A percentile compares a stretch with the other conserved stretches of the same genome.
phyloP scores from a whole-genome alignment of 805 yeast genomes.

The Cyberlindnera subsufficiens region DNA sequence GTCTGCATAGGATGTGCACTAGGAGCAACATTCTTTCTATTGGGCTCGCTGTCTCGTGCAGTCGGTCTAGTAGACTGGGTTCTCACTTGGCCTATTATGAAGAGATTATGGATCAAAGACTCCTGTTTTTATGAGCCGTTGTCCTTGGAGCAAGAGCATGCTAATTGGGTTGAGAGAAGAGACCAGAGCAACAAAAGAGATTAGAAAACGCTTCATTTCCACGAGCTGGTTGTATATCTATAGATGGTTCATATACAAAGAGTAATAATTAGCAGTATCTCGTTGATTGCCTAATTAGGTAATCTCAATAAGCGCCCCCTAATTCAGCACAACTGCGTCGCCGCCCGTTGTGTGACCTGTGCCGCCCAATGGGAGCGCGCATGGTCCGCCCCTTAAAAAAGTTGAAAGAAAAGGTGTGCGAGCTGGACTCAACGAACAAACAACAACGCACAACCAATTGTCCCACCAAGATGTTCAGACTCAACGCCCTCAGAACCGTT shows the following conservation, averaged over 20 bases:
- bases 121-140: slow-evolving; percentile 44
- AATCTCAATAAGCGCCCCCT: too few relatives aligned
- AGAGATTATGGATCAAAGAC: slow-evolving; percentile 52
- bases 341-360: neutral
- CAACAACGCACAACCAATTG: neutral
- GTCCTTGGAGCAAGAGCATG: slow-evolving; percentile 42
- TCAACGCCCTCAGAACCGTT: slow-evolving; percentile 20
- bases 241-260: too few relatives aligned
- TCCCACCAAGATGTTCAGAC: slow-evolving; percentile 23
- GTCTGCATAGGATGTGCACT: slow-evolving; percentile 50
- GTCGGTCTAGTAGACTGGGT: slow-evolving; percentile 64
- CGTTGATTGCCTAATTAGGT: neutral
- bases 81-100: slow-evolving; percentile 49
- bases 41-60: slow-evolving; percentile 51
- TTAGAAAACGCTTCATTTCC: neutral
- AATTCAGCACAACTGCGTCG: neutral
- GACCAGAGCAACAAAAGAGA: neutral
- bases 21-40: slow-evolving; percentile 53
- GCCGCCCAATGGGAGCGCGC: slow-evolving; percentile 2
- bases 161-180: slow-evolving; percentile 26
- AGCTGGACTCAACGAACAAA: neutral
- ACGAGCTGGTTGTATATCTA: too few relatives aligned
- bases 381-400: neutral
- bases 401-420: neutral
- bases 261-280: neutral